phyloP scores from a whole-genome alignment of 345 rosid genomes.

The Cardamine occulta region DNA sequence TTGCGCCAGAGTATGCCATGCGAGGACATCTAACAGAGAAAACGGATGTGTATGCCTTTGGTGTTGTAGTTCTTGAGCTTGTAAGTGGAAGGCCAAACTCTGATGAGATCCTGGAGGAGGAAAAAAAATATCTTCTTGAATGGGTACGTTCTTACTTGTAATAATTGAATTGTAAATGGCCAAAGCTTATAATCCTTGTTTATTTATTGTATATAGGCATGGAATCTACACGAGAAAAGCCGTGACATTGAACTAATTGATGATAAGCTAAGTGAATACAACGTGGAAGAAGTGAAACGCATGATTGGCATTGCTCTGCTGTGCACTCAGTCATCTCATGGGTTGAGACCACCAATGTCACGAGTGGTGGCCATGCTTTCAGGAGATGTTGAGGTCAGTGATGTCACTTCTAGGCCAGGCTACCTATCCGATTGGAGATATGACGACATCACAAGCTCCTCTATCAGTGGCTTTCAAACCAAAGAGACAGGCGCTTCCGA shows the following conservation, averaged over 20 bases:
- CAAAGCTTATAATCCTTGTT: background rate
- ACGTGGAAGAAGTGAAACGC: background rate
- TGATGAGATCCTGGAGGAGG: slow-evolving; percentile 33
- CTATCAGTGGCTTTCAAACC: too few relatives aligned
- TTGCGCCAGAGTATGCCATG: slow-evolving; percentile 71
- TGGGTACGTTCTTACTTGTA: slow-evolving; percentile 49
- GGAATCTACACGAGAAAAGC: background rate
- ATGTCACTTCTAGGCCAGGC: too few relatives aligned
- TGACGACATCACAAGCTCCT: too few relatives aligned
- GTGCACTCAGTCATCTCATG: background rate
- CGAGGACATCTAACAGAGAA: slow-evolving; percentile 61
- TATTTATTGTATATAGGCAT: background rate
- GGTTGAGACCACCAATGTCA: background rate
- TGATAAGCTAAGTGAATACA: background rate
- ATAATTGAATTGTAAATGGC: background rate
- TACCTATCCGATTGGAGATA: too few relatives aligned
- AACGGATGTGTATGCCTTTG: slow-evolving; percentile 56
- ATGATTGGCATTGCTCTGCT: background rate
- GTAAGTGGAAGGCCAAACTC: slow-evolving; percentile 49
- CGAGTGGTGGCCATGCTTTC: background rate
- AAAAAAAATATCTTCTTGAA: slow-evolving; percentile 58
- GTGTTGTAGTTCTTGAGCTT: slow-evolving; percentile 48
- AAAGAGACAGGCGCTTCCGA: too few relatives aligned
- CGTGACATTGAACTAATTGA: background rate
- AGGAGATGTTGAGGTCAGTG: too few relatives aligned